A percentile compares a stretch with the other conserved stretches of the same genome.
These are phyloP conservation scores for Dichotomocladium elegans DNA, from an alignment of 371 early-diverging fungal species.

Conservation along the genomic window DNA sequence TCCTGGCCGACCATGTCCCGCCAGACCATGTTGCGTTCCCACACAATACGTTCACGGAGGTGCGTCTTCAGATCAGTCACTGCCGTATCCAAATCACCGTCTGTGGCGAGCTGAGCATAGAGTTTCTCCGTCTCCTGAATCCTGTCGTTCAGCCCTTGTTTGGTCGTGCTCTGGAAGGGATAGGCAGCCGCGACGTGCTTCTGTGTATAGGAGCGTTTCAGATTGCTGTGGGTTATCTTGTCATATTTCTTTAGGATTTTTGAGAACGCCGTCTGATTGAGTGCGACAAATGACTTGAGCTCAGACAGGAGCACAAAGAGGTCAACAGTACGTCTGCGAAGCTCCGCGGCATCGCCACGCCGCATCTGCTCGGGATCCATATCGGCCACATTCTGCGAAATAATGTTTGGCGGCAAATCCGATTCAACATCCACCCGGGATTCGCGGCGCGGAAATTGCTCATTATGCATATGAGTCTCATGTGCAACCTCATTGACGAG, in stretches of 20 bases:
- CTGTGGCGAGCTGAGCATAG: conserved; percentile 54
- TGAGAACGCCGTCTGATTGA: conserved; percentile 93
- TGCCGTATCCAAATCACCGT: conserved; percentile 58
- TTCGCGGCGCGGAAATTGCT: conserved; percentile 34
- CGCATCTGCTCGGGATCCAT: conserved; percentile 17
- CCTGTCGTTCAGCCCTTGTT: conserved; percentile 53
- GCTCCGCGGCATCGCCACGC: conserved; percentile 12
- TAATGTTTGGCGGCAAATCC: conserved; percentile 40
- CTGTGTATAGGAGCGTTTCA: conserved; percentile 49
- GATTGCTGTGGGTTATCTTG: conserved; percentile 73
- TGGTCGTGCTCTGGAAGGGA: conserved; percentile 60
- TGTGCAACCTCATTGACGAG: conserved; percentile 38
- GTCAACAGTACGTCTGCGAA: conserved; percentile 53
- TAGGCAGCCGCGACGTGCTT: conserved; percentile 55
- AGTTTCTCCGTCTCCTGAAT: conserved; percentile 56
- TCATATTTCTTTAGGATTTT: conserved; percentile 97
- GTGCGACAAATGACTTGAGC: conserved; percentile 84
- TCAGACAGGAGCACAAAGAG: conserved; percentile 80
- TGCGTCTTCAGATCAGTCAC: conserved; percentile 72
- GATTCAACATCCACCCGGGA: conserved; percentile 33
- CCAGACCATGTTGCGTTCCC: conserved; percentile 97
- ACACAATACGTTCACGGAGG: conserved; percentile 88
- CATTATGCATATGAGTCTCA: conserved; percentile 1
- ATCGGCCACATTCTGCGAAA: conserved; percentile 34
- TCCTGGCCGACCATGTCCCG: conserved; percentile 93